Evolutionary conservation across 2,329 filamentous ascomycete species (phyloP), one percentile per base, ranked within the genome.

Genomic region (Lachnellula hyalina): DNA sequence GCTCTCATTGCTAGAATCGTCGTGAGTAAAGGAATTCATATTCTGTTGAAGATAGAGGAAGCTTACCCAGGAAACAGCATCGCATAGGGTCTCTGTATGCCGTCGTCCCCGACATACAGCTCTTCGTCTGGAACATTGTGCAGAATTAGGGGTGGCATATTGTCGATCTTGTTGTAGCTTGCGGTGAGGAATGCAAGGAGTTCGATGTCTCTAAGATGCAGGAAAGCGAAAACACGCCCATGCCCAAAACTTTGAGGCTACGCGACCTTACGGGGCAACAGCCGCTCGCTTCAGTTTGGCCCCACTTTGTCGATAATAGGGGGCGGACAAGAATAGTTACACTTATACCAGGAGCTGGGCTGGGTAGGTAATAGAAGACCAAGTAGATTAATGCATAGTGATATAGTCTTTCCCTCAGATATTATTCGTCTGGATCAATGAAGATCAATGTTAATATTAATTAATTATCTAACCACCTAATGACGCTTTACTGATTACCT

Each of bases 61-160:
- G 65, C 78, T 56, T 77, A 85, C 82, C 83, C 79, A 65, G 81
- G 78, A 65, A 83, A 85, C 38, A 85, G 76, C 77, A 86, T 83
- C 58, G 83, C 84, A 67, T 85, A 87, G 2, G 84, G 84, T 58
- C 84, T 74, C 68, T 81, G 80, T 60, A 86, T 68, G 58, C 84
- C 84, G 71, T 86, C 84, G 51, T 85, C 81, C 54, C 84, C 84
- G 5, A 82, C 72, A 67, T 85, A 86, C 49, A 83, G 79, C 67
- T 86, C 84, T 49, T 86, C 83, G 61, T 86, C 83, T 54, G 83
- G 83, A 60, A 86, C 84, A 67, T 85, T 86, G 67, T 87, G 84
- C 35, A 87, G 73, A 65, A 86, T 85, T 55, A 86, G 74, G 62
- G 84, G 84, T 54, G 82, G 78, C 82, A 85, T 86, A 61, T 60